phyloP scores from a whole-genome alignment of 257 asterid genomes.

The Solanum stenotomum region DNA sequence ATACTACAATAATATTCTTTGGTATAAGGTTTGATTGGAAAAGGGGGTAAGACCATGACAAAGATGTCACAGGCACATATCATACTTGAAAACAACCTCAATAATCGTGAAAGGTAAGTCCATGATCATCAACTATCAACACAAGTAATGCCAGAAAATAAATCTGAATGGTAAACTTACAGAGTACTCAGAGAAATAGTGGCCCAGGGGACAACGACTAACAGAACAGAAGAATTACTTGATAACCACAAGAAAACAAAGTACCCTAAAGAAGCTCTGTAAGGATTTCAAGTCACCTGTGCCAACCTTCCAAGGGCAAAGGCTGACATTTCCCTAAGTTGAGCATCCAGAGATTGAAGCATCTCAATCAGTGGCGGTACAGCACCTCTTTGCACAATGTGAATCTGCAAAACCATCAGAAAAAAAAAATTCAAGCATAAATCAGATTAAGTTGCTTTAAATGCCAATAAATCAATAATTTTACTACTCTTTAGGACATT shows the following conservation, averaged over 20 bases:
- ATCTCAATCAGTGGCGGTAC: conserved; percentile 89
- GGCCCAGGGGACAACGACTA: background rate
- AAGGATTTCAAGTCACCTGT: conserved; percentile 45
- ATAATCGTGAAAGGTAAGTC: background rate
- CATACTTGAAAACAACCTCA: background rate
- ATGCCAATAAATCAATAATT: background rate
- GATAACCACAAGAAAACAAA: background rate
- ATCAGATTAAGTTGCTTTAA: background rate
- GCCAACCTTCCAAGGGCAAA: conserved; percentile 98
- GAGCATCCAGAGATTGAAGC: conserved; percentile 91
- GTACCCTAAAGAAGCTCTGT: background rate
- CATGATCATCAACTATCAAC: background rate
- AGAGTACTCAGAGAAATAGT: background rate
- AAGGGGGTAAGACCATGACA: background rate
- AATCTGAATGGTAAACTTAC: background rate
- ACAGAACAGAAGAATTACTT: background rate
- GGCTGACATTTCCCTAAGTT: conserved; percentile 95
- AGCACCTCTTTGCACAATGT: conserved; percentile 98
- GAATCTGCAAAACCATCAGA: conserved; percentile 45
- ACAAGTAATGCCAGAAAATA: background rate
- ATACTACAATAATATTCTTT: background rate
- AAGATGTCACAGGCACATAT: background rate
- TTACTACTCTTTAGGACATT: background rate
- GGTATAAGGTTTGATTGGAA: background rate
- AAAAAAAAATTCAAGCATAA: background rate